Evolutionary conservation across 805 yeast genomes (phyloP).

Genomic region (Tetrapisispora nanseiensis): DNA sequence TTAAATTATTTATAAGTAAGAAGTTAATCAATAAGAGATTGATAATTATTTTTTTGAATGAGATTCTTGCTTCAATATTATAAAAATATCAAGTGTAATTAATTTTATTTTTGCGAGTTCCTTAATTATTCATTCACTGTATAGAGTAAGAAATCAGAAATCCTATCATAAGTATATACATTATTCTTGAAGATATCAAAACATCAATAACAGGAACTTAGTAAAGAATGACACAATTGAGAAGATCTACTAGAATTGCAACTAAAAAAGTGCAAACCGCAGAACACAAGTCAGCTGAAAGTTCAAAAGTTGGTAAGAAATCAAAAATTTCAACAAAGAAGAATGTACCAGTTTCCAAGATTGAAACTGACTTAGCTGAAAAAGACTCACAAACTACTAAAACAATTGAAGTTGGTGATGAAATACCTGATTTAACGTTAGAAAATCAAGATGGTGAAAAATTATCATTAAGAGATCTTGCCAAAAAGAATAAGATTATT

Average conservation of each 20-base stretch:
- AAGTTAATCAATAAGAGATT: too few relatives aligned
- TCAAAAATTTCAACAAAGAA: conserved; percentile 1
- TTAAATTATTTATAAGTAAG: too few relatives aligned
- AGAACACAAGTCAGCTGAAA: not conserved
- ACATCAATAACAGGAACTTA: too few relatives aligned
- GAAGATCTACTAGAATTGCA: conserved; percentile 26
- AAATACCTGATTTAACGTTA: conserved; percentile 54
- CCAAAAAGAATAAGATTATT: conserved; percentile 35
- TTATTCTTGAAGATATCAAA: too few relatives aligned
- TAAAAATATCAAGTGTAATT: too few relatives aligned
- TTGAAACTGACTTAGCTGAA: not conserved
- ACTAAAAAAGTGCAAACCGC: conserved; percentile 6
- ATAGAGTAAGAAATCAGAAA: too few relatives aligned
- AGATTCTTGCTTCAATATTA: too few relatives aligned
- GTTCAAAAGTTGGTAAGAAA: not conserved
- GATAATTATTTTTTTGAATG: too few relatives aligned
- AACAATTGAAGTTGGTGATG: conserved; percentile 44
- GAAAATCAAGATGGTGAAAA: conserved; percentile 61
- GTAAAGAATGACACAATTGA: conserved; percentile 14
- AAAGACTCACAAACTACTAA: conserved; percentile 5
- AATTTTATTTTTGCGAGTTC: too few relatives aligned
- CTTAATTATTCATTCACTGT: too few relatives aligned
- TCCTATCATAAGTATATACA: not conserved
- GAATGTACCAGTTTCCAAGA: not conserved
- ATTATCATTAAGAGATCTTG: conserved; percentile 38